Conservation (phyloP, 495 filamentous ascomycete genomes). For the Umbilicaria muhlenbergii region DNA sequence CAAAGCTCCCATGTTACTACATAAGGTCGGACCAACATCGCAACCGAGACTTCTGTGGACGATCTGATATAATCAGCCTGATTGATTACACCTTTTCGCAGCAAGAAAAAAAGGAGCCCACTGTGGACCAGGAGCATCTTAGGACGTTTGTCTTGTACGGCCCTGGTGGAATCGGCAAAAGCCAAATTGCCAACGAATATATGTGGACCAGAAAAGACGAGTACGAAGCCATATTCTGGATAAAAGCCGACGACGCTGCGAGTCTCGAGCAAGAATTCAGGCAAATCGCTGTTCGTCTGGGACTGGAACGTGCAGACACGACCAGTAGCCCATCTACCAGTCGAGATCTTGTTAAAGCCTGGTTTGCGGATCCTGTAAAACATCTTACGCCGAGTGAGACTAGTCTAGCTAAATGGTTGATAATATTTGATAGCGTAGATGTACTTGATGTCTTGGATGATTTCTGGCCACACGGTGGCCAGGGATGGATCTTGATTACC, state of each 20-base stretch:
- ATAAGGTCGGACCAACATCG: too few relatives aligned
- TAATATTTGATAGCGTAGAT: slow-evolving; percentile 27
- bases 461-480: slow-evolving; percentile 18
- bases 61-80: too few relatives aligned
- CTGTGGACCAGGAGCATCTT: too few relatives aligned
- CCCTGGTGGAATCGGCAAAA: slow-evolving; percentile 27
- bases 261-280: slow-evolving; percentile 19
- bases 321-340: slow-evolving; percentile 16
- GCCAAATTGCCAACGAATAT: slow-evolving; percentile 22
- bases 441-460: slow-evolving; percentile 16
- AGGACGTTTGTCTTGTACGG: slow-evolving; percentile 20
- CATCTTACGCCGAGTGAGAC: not conserved
- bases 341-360: slow-evolving; percentile 20
- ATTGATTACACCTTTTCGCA: too few relatives aligned
- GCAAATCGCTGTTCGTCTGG: slow-evolving; percentile 17
- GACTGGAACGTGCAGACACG: slow-evolving; percentile 18
- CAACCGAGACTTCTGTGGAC: too few relatives aligned
- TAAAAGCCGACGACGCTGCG: slow-evolving; percentile 18
- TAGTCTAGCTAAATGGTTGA: slow-evolving; percentile 17
- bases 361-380: slow-evolving; percentile 17
- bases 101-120: too few relatives aligned
- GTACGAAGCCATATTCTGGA: slow-evolving; percentile 29
- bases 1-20: too few relatives aligned
- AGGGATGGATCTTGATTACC: slow-evolving; percentile 23
- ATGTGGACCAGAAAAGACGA: slow-evolving; percentile 9